A percentile compares a stretch with the other conserved stretches of the same genome.
Conservation (phyloP, 2,329 filamentous ascomycete genomes). For the Talaromyces funiculosus region DNA sequence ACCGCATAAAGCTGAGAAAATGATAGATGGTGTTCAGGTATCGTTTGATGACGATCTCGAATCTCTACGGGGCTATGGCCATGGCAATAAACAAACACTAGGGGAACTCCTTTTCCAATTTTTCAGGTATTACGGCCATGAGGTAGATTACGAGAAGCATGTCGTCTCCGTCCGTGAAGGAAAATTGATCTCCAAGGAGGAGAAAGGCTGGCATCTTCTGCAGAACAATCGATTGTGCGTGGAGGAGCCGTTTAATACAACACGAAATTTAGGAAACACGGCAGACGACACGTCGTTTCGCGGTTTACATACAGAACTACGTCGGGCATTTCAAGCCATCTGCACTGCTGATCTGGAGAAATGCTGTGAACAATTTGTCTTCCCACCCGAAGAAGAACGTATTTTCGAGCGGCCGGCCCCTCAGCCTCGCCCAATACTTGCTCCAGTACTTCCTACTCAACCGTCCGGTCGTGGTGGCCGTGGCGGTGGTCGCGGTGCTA, state of each 20-base stretch:
- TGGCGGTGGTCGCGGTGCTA: conserved; percentile 45
- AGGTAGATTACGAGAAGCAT: conserved; percentile 80
- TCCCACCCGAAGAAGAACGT: conserved; percentile 70
- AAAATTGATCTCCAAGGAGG: conserved; percentile 68
- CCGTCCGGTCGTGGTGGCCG: conserved; percentile 46
- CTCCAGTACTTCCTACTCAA: conserved; percentile 31
- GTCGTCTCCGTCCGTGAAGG: conserved; percentile 83
- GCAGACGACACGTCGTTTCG: conserved; percentile 92
- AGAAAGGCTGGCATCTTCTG: conserved; percentile 80
- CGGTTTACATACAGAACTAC: conserved; percentile 82
- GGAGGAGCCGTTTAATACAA: conserved; percentile 90
- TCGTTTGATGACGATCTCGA: conserved; percentile 84
- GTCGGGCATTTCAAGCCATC: conserved; percentile 79
- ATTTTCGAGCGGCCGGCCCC: conserved; percentile 53
- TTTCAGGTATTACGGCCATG: conserved; percentile 90
- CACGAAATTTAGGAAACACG: conserved; percentile 88
- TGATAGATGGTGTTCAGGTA: conserved; percentile 61
- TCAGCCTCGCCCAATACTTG: conserved; percentile 52
- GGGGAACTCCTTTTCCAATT: conserved; percentile 91
- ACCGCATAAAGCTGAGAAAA: conserved; percentile 55
- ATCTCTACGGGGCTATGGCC: conserved; percentile 66
- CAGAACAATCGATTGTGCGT: conserved; percentile 84
- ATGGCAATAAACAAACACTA: conserved; percentile 71
- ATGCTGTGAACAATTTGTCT: conserved; percentile 83
- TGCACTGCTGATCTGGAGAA: conserved; percentile 71